Percentiles rank a stretch among this genome's conserved stretches.
phyloP scores from a whole-genome alignment of 1,284 basidiomycete genomes.

The Sanguinoderma infundibulare region DNA sequence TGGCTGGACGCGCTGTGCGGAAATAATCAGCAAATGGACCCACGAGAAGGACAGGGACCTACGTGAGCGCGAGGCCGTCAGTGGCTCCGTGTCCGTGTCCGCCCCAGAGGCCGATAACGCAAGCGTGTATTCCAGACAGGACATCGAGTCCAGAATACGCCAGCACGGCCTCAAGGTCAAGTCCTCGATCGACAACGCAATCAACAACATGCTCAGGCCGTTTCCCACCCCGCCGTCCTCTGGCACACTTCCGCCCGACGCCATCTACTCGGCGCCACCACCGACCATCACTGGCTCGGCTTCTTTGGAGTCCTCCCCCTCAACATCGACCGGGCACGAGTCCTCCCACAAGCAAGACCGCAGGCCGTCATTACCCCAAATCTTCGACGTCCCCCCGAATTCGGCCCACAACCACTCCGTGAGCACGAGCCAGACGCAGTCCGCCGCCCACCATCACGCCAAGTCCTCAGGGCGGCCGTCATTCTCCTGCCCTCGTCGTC shows the following conservation, averaged over 20 bases:
- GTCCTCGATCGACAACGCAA: conserved; percentile 64
- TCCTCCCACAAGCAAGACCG: conserved; percentile 21
- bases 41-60: conserved; percentile 64
- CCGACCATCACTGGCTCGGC: conserved; percentile 10
- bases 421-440: conserved; percentile 28
- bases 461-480: conserved; percentile 24
- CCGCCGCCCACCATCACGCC: conserved; percentile 43
- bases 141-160: conserved; percentile 37
- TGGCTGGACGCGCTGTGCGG: conserved; percentile 68
- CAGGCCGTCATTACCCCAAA: conserved; percentile 44
- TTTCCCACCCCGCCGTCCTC: conserved; percentile 28
- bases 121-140: conserved; percentile 18
- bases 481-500: conserved; percentile 45
- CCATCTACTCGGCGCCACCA: conserved; percentile 25
- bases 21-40: conserved; percentile 58
- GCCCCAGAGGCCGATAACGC: conserved; percentile 24
- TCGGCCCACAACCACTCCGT: conserved; percentile 23
- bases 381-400: conserved; percentile 36
- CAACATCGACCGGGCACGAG: conserved; percentile 15
- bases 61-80: conserved; percentile 34
- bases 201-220: conserved; percentile 58
- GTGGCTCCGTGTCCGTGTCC: conserved; percentile 3
- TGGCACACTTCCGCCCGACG: conserved; percentile 12
- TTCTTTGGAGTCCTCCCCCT: conserved; percentile 34
- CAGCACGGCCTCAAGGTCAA: conserved; percentile 59